A percentile compares a stretch with the other conserved stretches of the same genome.
These are phyloP conservation scores for Salmacisia buchloeana DNA, from an alignment of 1,284 basidiomycete species.

Conservation along the genomic window DNA sequence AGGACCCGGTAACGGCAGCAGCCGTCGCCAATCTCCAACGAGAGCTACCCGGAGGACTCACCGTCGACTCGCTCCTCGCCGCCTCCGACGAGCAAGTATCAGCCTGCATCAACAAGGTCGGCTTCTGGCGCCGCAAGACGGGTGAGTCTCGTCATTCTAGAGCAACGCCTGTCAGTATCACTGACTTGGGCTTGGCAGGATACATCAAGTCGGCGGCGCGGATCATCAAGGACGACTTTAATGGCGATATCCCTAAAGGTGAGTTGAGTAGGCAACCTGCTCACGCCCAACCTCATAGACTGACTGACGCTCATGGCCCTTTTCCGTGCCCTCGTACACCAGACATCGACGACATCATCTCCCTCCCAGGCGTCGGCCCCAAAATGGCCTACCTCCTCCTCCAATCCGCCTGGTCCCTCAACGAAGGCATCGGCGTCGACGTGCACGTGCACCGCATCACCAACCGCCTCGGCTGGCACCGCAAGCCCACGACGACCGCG, in stretches of 20 bases:
- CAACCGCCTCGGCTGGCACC: constrained; percentile 86
- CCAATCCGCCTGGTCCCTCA: constrained; percentile 73
- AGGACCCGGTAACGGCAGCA: constrained; percentile 66
- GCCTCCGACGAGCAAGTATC: constrained; percentile 65
- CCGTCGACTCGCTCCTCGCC: constrained; percentile 65
- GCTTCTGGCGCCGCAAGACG: constrained; percentile 86
- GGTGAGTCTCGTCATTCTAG: constrained; percentile 23
- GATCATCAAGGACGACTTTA: constrained; percentile 26
- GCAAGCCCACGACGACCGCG: constrained; percentile 65
- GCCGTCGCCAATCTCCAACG: constrained; percentile 72
- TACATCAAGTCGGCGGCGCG: constrained; percentile 34
- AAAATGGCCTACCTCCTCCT: constrained; percentile 57
- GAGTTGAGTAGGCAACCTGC: too few relatives aligned
- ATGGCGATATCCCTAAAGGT: constrained; percentile 32
- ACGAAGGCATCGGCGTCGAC: constrained; percentile 92
- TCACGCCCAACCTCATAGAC: neutral
- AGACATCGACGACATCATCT: constrained; percentile 36
- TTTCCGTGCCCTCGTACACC: too few relatives aligned
- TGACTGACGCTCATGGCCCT: too few relatives aligned
- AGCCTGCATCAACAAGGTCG: constrained; percentile 77
- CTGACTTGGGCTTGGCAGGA: neutral
- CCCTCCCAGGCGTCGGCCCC: constrained; percentile 47
- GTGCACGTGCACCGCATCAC: constrained; percentile 93
- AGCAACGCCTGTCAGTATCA: neutral
- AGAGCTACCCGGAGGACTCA: constrained; percentile 70